Base-by-base conservation (phyloP, 2,329 filamentous ascomycete genomes). In the Colletotrichum simmondsii region DNA sequence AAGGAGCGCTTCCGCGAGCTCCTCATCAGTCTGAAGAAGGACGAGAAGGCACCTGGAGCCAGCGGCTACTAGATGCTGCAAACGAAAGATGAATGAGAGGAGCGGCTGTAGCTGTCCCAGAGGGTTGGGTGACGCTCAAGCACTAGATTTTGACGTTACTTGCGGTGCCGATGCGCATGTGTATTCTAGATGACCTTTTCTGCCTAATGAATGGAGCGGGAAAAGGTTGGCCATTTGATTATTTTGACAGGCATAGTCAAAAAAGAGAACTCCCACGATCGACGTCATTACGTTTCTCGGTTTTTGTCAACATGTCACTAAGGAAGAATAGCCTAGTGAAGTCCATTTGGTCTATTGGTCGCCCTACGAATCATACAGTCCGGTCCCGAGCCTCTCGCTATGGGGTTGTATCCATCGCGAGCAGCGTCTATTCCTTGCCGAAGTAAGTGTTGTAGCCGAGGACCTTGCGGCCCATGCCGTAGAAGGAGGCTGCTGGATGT, bases 1-100 rank as follows among this genome's bases (percentile, higher is more conserved):
- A 99, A 99, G 89, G 95, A 97, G 83, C 94, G 95, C 76, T 98
- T 99, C 89, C 92, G 97, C 77, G 96, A 98, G 85, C 80, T 98
- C 80, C 86, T 99, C 79, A 84, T 95, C 78, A 95, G 92, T 82
- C 85, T 99, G 84, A 92, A 92, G 85, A 98, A 98, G 87, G 97
- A 99, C 78, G 93, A 98, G 85, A 97, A 97, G 84, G 92, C 91
- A 28, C 92, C 91, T 26, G 92, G 91, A 75, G 90, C 91, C 67
- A 89, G 87, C 74, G 91, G 91, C 71, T 90, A 91, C 79, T 92
- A 86, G 58, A 54, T 56, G 19, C 37, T 16, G 49, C 30, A 24
- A 69, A 30, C 19, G 2, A n/a, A 49, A 19, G 37, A 42, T 46
- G 42, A 35, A 53, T 28, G 53, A 59, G 26, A 58, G 53, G 42